These are phyloP conservation scores for Aspergillus aculeatus DNA, from an alignment of 2,329 filamentous ascomycete species.

Conservation along the genomic window DNA sequence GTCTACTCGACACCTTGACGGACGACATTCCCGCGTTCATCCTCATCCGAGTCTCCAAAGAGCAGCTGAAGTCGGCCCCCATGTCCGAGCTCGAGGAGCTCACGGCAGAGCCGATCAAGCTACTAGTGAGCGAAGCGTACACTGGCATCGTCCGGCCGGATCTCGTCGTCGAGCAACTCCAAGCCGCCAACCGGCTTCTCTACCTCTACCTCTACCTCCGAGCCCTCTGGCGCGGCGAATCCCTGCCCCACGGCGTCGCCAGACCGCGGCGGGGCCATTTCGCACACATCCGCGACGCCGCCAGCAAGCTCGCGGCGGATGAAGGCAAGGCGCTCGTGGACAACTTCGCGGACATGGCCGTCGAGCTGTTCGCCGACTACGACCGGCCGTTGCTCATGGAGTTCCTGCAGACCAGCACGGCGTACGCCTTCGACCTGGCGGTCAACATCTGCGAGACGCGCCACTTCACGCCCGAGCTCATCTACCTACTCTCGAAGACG, in stretches of 20 bases:
- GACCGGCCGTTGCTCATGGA: conserved; percentile 79
- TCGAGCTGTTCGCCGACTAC: conserved; percentile 82
- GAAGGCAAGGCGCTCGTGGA: conserved; percentile 72
- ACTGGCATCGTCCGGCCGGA: conserved; percentile 79
- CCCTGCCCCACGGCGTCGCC: conserved; percentile 44
- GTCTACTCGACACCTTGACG: conserved; percentile 82
- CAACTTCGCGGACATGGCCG: conserved; percentile 79
- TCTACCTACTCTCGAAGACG: conserved; percentile 92
- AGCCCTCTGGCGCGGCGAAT: conserved; percentile 77
- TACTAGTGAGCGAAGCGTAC: conserved; percentile 88
- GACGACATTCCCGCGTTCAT: conserved; percentile 92
- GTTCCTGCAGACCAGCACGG: conserved; percentile 79
- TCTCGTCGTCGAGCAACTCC: conserved; percentile 75
- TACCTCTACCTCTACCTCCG: conserved; percentile 93
- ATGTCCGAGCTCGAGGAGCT: conserved; percentile 72
- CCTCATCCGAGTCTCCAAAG: conserved; percentile 75
- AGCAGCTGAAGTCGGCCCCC: conserved; percentile 64
- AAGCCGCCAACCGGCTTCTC: conserved; percentile 63
- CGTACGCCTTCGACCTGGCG: conserved; percentile 77
- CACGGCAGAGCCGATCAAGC: conserved; percentile 76
- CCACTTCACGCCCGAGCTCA: conserved; percentile 86
- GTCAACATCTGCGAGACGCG: conserved; percentile 73
- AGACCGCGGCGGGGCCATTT: conserved; percentile 38
- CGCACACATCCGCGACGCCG: conserved; percentile 41
- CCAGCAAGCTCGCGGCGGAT: conserved; percentile 50